Evolutionary conservation across 2,329 filamentous ascomycete species (phyloP).

Genomic region (Pseudogymnoascus pannorum): DNA sequence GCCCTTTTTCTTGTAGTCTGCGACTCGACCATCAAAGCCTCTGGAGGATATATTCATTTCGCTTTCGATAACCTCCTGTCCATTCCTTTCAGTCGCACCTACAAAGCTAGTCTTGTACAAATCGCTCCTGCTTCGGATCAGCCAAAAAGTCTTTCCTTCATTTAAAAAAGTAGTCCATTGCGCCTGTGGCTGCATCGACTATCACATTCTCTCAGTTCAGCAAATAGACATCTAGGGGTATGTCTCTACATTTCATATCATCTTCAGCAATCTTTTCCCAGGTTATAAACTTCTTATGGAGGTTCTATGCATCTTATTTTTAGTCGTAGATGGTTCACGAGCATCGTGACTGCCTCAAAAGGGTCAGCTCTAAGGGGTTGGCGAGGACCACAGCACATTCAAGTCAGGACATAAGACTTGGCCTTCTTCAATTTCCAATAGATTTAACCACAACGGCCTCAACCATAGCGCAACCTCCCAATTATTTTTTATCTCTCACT

Average conservation of each 20-base stretch:
- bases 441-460: not conserved
- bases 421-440: not conserved
- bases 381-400: not conserved
- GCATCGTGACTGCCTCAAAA: not conserved
- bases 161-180: slow-evolving; percentile 1
- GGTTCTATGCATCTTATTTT: not conserved
- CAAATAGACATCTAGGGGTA: not conserved
- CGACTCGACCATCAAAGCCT: slow-evolving; percentile 3
- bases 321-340: not conserved
- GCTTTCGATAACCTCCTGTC: slow-evolving; percentile 4
- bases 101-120: slow-evolving; percentile 2
- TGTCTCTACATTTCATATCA: not conserved
- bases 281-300: not conserved
- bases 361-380: too few species aligned
- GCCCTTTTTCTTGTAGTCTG: slow-evolving; percentile 8
- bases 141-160: not conserved
- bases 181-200: slow-evolving; percentile 5
- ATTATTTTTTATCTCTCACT: not conserved
- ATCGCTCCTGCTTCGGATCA: not conserved
- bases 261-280: not conserved
- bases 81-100: slow-evolving; percentile 8
- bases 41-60: slow-evolving; percentile 9
- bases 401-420: not conserved
- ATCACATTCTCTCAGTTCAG: slow-evolving; percentile 5
- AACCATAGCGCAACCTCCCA: not conserved